Base-by-base conservation (phyloP, 208 protist genomes). In the Entamoeba histolytica region DNA sequence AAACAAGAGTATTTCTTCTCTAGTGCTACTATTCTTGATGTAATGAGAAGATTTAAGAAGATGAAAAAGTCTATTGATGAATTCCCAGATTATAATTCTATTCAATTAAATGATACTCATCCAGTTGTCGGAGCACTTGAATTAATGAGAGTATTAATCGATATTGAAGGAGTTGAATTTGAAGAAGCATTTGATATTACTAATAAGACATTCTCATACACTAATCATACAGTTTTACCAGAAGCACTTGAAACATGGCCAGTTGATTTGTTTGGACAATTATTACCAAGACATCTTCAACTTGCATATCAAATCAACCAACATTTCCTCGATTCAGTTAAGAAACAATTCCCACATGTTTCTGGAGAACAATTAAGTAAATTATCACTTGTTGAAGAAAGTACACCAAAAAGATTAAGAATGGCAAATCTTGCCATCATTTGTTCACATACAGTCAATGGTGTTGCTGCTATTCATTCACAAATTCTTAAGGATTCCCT, bases 81-180 rank as follows among this genome's bases (percentile, higher is more conserved):
- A n/a, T 94, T 96, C 91, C 94, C 49, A 5, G 69, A 96, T 19
- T 92, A 91, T 47, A 69, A 87, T 49, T 95, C 95, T 8, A 96
- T 98, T 91, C 97, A 98, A 93, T 93, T 97, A 5, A 98, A 98
- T 92, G 97, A 98, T 93, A 98, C 97, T 19, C 97, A 98, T 93
- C 97, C 97, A 31, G 94, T 96, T 39, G 47, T 98, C 1, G 96
- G 95, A 93, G 96, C 97, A 47, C 95, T 96, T 39, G 97, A 98
- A 92, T 93, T 97, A 8, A 96, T 96, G 94, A 94, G 93, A 35
- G 31, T 96, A 17, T 93, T 96, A 3, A n/a, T 96, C 28, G 96
- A 97, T 93, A 93, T 96, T 10, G 93, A 97, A 35, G 50, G 91
- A 31, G 49, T 97, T 23, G 69, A 69, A 23, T 97, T 95, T 94